Base-by-base conservation (phyloP, 2,329 filamentous ascomycete genomes). In the Curvularia hawaiiensis region DNA sequence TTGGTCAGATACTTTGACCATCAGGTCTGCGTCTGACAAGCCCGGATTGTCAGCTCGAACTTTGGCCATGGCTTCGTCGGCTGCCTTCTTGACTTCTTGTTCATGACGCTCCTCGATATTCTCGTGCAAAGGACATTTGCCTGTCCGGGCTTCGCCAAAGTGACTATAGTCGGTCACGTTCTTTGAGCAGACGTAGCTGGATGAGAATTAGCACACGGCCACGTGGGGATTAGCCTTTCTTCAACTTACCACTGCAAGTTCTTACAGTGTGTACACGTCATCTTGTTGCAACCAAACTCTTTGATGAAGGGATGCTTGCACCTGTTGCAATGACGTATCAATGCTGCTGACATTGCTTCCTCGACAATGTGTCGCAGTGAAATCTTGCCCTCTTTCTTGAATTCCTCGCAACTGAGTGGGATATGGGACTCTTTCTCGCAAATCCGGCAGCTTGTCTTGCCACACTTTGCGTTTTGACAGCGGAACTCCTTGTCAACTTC, bases 271-370 rank as follows among this genome's bases (percentile, higher is more conserved):
- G 84, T 79, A 73, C 92, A 96, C 0, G 75, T 82, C 84, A 96
- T 91, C 76, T 93, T 93, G 78, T 96, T 96, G 78, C 92, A 96
- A 3, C 92, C 92, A 31, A 79, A 73, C 35, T 88, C 84, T 71
- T 96, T 96, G 72, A 96, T 84, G 66, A 94, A 95, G 0, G 88
- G 86, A n/a, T 86, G 84, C n/a, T 82, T 79, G 76, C 90, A 88
- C 61, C 79, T 80, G 60, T 91, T 91, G 80, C 92, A 96, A 28
- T 80, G 86, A 20, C 92, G 85, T 52, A 96, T 89, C 64, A 96
- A 68, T 1, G 92, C 92, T 16, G 84, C 83, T 2, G 90, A 91
- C 89, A 93, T 94, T 20, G 91, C 91, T 72, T 96, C 91, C 73
- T 96, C 92, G 30, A 96, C 85, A 3, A 80, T 75, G 61, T 89